A percentile compares a stretch with the other conserved stretches of the same genome.
These are phyloP conservation scores for Fraxinus paxiana DNA, from an alignment of 305 asterid genomes.

Conservation along the genomic window DNA sequence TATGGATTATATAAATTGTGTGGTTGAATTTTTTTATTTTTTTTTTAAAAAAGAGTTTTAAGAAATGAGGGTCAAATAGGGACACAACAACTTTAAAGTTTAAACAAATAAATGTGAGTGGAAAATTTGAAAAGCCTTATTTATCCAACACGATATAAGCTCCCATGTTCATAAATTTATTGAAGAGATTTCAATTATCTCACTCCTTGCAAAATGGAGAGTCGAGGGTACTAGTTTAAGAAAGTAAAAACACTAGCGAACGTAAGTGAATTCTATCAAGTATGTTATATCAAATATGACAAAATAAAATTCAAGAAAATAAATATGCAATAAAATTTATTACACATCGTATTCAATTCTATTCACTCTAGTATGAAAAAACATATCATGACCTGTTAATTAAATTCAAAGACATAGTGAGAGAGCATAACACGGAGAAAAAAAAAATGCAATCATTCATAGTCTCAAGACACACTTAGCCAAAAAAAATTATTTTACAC, in stretches of 20 bases:
- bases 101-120: not conserved
- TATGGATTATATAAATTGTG: not conserved
- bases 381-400: not conserved
- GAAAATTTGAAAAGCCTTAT: not conserved
- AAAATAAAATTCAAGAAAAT: not conserved
- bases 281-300: not conserved
- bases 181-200: not conserved
- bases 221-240: not conserved
- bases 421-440: constrained; percentile 12
- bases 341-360: not conserved
- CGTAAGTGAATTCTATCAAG: not conserved
- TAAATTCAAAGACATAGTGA: not conserved
- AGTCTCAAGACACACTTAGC: constrained; percentile 15
- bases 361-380: not conserved
- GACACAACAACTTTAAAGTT: not conserved
- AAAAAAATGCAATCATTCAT: constrained; percentile 21
- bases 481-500: not conserved
- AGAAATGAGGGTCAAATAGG: not conserved
- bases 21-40: no score
- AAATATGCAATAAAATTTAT: not conserved
- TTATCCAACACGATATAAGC: not conserved
- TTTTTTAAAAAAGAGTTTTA: not conserved
- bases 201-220: not conserved
- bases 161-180: not conserved
- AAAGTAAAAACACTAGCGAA: not conserved